Conservation (phyloP, 2,329 filamentous ascomycete genomes). For the Beauveria pseudobassiana region DNA sequence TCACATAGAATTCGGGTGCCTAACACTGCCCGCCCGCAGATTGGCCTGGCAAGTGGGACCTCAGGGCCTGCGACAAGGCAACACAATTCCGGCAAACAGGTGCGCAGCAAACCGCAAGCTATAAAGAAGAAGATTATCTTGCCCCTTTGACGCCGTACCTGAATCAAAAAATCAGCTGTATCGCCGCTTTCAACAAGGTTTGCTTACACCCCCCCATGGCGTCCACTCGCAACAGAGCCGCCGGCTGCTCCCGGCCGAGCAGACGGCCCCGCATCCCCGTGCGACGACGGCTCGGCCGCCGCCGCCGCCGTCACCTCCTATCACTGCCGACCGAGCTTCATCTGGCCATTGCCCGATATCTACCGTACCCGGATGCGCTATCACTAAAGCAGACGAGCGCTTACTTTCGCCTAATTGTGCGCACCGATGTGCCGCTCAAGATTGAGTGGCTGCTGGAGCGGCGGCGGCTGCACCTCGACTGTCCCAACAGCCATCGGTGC, state of each 20-base stretch:
- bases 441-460: slow-evolving; percentile 63
- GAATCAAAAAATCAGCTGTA: too few species aligned
- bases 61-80: background rate
- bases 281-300: background rate
- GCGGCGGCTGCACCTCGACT: slow-evolving; percentile 55
- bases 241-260: background rate
- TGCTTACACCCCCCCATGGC: too few species aligned
- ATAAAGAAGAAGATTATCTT: background rate
- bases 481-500: slow-evolving; percentile 51
- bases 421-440: slow-evolving; percentile 59
- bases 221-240: background rate
- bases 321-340: slow-evolving; percentile 61
- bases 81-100: background rate
- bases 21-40: background rate
- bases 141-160: too few species aligned
- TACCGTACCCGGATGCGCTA: slow-evolving; percentile 64
- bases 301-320: slow-evolving; percentile 26
- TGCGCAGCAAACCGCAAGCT: background rate
- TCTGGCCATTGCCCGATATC: slow-evolving; percentile 49
- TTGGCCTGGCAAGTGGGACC: background rate
- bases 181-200: too few species aligned
- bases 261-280: background rate
- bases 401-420: slow-evolving; percentile 56
- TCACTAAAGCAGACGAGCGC: slow-evolving; percentile 60
- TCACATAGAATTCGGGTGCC: background rate